Evolutionary conservation across 2,329 filamentous ascomycete genomes (phyloP).

Genomic region (Leptosphaerulina australis): DNA sequence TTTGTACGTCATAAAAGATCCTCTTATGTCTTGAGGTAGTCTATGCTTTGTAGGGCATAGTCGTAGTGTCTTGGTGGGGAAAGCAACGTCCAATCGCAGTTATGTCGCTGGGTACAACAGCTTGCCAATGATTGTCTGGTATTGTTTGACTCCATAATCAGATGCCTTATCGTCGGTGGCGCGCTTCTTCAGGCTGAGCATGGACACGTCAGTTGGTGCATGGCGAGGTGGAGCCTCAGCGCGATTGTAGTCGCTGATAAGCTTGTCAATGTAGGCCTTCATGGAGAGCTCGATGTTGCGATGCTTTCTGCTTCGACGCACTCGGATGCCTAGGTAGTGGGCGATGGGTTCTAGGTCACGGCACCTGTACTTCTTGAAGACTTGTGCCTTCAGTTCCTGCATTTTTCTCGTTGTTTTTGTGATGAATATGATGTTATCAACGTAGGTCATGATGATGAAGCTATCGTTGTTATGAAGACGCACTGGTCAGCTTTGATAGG

Average conservation of each 20-base stretch:
- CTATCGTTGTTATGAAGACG: too few species aligned
- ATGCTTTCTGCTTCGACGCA: neutral
- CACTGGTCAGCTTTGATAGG: too few species aligned
- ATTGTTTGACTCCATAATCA: neutral
- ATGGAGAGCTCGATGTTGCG: neutral
- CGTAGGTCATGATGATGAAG: too few species aligned
- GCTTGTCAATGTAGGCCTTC: neutral
- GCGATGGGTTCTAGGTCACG: neutral
- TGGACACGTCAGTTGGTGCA: neutral
- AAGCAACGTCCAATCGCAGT: neutral
- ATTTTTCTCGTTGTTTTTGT: too few species aligned
- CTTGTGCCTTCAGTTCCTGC: too few species aligned
- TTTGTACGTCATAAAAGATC: neutral
- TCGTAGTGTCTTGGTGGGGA: neutral
- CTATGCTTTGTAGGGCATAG: neutral
- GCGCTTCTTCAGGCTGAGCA: neutral
- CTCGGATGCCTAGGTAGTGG: neutral
- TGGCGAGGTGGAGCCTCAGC: neutral
- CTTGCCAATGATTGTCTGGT: neutral
- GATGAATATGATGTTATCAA: too few species aligned
- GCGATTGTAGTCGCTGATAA: neutral
- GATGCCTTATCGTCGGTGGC: neutral
- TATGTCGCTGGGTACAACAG: neutral
- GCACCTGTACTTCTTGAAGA: neutral
- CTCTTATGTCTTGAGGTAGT: neutral